Base-by-base conservation (phyloP, 495 filamentous ascomycete genomes). In the Emericellopsis terricola region DNA sequence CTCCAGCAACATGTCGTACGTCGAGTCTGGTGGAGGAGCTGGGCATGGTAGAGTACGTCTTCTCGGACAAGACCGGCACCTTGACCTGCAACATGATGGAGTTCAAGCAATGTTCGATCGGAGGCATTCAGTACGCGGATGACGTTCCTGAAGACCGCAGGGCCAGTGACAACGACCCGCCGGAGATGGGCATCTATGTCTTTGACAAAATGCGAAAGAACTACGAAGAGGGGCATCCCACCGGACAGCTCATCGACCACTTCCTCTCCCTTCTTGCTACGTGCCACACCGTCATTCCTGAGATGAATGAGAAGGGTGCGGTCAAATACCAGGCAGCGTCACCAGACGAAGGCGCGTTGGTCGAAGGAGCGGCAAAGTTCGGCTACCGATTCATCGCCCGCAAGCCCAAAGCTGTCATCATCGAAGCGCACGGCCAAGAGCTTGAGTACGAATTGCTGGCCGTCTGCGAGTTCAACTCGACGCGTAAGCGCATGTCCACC, bases 1-100 rank as follows among this genome's bases (percentile, higher is more conserved):
- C 89, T 0, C 84, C 91, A 14, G 85, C 89, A 1, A 87, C 85
- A 38, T 99, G 91, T 56, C 72, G 91, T 24, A 99, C 91, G 2
- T 94, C 85, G 0, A 93, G 83, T 44, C 63, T 99, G 43, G 91
- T 99, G 8, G 91, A 99, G 57, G 91, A 99, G 51, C 57, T 99
- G 17, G 91, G 91, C 29, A 92, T 96, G 65, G 89, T 99, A 38
- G 89, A 94, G 46, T 99, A 89, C 48, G 87, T 96, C 33, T 99
- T 99, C 53, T 94, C 85, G 2, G 91, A 99, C 56, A 97, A 99
- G 62, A 99, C 91, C 5, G 91, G 91, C 21, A 99, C 91, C n/a
- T 58, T 99, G 45, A 99, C 91, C 17, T 92, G 86, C 59, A 99
- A 99, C 53, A 74, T 79, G 70, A 99, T 99, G 91, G 91, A 96